Evolutionary conservation across 176 grass and related monocot species (phyloP).

Genomic region (Stipa capillata): DNA sequence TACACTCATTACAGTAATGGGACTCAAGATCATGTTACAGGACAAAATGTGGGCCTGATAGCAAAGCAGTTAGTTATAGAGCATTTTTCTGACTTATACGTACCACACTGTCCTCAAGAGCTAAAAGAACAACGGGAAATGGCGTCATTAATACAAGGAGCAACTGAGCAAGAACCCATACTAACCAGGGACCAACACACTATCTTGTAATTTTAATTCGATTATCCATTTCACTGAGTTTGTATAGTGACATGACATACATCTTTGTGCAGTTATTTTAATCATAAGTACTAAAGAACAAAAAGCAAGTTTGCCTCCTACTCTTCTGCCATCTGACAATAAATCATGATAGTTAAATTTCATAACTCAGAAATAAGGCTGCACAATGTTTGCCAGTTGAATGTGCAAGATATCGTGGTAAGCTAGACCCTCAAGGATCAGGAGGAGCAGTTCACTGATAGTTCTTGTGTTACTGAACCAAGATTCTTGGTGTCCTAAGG

Average conservation of each 20-base stretch:
- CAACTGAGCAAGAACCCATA: neutral
- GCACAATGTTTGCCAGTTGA: neutral
- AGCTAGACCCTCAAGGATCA: neutral
- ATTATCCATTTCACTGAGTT: neutral
- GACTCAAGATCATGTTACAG: neutral
- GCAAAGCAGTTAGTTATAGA: neutral
- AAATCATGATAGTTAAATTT: neutral
- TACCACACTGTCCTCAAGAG: neutral
- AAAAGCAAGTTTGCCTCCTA: neutral
- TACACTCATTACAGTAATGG: no score
- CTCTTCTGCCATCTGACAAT: neutral
- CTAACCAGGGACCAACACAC: neutral
- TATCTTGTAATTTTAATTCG: slow-evolving; percentile 16
- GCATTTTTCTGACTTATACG: neutral
- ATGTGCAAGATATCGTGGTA: neutral
- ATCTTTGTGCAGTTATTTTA: slow-evolving; percentile 25
- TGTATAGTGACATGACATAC: slow-evolving; percentile 30
- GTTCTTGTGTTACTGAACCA: neutral
- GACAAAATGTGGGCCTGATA: neutral
- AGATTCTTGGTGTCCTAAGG: neutral
- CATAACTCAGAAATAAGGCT: neutral
- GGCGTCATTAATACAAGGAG: neutral
- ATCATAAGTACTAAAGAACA: neutral
- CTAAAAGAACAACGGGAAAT: neutral
- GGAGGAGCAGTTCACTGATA: neutral